Evolutionary conservation across 2,329 filamentous ascomycete genomes (phyloP).

Genomic region (Didymella keratinophila): DNA sequence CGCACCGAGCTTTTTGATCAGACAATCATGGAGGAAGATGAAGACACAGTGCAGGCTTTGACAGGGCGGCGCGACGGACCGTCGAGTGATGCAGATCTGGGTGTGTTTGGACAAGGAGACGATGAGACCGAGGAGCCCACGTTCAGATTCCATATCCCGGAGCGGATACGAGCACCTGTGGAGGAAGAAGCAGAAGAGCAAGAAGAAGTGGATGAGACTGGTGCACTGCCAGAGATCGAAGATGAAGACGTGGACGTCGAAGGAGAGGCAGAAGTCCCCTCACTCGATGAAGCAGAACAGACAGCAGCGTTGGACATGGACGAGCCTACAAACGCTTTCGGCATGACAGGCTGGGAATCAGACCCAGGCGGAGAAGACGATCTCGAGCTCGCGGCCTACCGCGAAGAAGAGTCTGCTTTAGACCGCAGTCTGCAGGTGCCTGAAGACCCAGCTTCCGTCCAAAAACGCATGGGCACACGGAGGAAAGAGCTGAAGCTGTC

Average conservation of each 20-base stretch:
- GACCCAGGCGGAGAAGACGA: constrained; percentile 38
- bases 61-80: constrained; percentile 43
- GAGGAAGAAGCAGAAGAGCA: constrained; percentile 25
- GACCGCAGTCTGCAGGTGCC: constrained; percentile 46
- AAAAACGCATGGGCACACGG: constrained; percentile 34
- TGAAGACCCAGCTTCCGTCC: constrained; percentile 23
- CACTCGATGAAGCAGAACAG: constrained; percentile 45
- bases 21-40: constrained; percentile 42
- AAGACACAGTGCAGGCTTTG: constrained; percentile 43
- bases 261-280: constrained; percentile 8
- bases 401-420: constrained; percentile 46
- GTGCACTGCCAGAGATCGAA: constrained; percentile 16
- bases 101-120: constrained; percentile 44
- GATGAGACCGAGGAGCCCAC: constrained; percentile 50
- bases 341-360: constrained; percentile 44
- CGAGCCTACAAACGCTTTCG: constrained; percentile 26
- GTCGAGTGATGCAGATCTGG: constrained; percentile 42
- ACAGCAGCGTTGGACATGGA: constrained; percentile 32
- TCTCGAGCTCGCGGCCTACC: constrained; percentile 43
- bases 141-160: constrained; percentile 50
- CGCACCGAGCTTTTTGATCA: constrained; percentile 40
- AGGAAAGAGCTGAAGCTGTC: constrained; percentile 67
- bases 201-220: constrained; percentile 22
- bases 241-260: not conserved
- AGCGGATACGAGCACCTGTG: constrained; percentile 38